Evolutionary conservation across 2,329 filamentous ascomycete genomes (phyloP).

Genomic region (Aureobasidium sp.): DNA sequence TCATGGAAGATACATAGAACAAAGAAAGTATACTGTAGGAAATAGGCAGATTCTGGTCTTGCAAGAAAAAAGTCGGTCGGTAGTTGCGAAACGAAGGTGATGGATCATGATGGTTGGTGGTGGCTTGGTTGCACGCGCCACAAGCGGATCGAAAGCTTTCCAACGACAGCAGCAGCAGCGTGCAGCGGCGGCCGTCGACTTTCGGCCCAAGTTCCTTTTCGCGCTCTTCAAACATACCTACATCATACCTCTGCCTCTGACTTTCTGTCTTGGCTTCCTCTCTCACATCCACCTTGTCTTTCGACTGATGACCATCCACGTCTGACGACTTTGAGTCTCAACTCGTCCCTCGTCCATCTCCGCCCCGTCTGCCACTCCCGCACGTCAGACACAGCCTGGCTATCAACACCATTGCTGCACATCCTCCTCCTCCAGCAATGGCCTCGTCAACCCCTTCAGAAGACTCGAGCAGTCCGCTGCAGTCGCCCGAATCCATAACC

Average conservation of each 20-base stretch:
- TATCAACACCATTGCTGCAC: background rate
- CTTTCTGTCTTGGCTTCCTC: background rate
- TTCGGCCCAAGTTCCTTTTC: background rate
- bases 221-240: background rate
- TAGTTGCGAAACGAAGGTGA: background rate
- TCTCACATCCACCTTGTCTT: background rate
- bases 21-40: background rate
- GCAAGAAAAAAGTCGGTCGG: background rate
- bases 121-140: background rate
- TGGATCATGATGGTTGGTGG: background rate
- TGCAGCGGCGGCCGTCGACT: background rate
- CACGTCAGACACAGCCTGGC: conserved; percentile 2
- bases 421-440: background rate
- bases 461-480: conserved; percentile 5
- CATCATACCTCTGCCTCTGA: background rate
- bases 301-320: background rate
- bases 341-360: background rate
- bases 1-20: background rate
- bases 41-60: background rate
- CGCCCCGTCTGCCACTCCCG: background rate
- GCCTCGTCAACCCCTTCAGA: background rate
- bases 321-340: background rate
- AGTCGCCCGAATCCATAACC: conserved; percentile 3
- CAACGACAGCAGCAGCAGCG: background rate
- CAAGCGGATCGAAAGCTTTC: background rate